Percentiles rank a stretch among this genome's conserved stretches.
Evolutionary conservation across 2,329 filamentous ascomycete species (phyloP).

Genomic region (Corinectria fuckeliana): DNA sequence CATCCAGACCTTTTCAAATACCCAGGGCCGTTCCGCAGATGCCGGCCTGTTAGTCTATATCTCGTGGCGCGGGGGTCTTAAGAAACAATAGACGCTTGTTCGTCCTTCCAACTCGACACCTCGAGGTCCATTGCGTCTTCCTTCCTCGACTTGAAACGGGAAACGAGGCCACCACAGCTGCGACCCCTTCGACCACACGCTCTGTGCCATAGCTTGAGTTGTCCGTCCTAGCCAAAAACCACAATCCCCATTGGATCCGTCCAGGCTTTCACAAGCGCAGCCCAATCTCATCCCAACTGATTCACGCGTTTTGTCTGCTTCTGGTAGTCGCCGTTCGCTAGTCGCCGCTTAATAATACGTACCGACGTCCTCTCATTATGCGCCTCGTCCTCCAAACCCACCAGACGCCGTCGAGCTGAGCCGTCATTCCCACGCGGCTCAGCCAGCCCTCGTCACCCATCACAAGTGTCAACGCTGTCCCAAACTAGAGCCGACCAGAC

Average conservation of each 20-base stretch:
- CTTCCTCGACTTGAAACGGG: not conserved
- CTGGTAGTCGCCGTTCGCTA: not conserved
- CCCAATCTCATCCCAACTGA: not conserved
- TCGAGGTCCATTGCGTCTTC: slow-evolving; percentile 6
- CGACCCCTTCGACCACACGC: not conserved
- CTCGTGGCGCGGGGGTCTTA: not conserved
- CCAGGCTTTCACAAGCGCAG: not conserved
- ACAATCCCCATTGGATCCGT: not conserved
- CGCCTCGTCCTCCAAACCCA: not conserved
- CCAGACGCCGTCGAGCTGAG: not conserved
- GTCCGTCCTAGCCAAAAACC: not conserved
- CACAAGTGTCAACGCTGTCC: not conserved
- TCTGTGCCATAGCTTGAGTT: not conserved
- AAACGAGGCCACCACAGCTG: not conserved
- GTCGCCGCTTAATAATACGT: not conserved
- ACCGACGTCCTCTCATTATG: not conserved
- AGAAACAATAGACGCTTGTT: no score
- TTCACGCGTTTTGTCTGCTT: not conserved
- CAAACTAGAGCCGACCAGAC: not conserved
- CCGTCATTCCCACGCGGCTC: not conserved
- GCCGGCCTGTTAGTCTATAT: not conserved
- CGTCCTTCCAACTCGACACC: not conserved
- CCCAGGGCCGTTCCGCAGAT: not conserved
- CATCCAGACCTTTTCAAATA: no score
- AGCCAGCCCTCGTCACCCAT: not conserved